These are phyloP conservation scores for Diphasiastrum complanatum DNA, from an alignment of 83 land plant species.

Conservation along the genomic window DNA sequence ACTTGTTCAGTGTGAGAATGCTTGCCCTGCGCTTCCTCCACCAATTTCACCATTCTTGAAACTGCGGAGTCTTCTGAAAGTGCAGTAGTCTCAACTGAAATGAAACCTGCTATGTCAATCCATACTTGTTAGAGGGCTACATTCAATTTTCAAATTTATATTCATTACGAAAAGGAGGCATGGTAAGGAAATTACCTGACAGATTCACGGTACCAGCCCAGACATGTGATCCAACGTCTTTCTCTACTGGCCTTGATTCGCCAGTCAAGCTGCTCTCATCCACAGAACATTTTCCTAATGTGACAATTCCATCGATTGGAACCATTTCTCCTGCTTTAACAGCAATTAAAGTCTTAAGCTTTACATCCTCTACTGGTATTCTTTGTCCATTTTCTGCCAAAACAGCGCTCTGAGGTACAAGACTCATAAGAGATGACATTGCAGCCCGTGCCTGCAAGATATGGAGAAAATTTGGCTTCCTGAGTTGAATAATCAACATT, in stretches of 20 bases:
- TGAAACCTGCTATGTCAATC: conserved; percentile 66
- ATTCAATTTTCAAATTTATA: neutral
- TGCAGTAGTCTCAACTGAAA: conserved; percentile 58
- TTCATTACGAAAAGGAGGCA: conserved; percentile 10
- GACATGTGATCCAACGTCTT: conserved; percentile 53
- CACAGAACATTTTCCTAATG: conserved; percentile 63
- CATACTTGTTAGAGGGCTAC: too few relatives aligned
- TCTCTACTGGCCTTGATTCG: conserved; percentile 72
- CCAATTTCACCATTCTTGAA: conserved; percentile 69
- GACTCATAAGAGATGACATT: conserved; percentile 61
- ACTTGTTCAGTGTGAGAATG: conserved; percentile 61
- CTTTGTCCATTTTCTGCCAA: conserved; percentile 55
- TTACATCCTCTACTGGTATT: conserved; percentile 59
- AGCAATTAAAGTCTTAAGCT: conserved; percentile 47
- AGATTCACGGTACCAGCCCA: conserved; percentile 88
- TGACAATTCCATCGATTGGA: conserved; percentile 79
- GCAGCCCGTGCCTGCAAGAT: conserved; percentile 59
- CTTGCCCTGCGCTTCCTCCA: conserved; percentile 81
- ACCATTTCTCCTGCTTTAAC: conserved; percentile 80
- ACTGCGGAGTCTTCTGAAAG: conserved; percentile 70
- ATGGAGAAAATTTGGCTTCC: neutral
- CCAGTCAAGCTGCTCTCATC: conserved; percentile 87
- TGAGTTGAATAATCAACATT: neutral
- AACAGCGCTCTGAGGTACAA: conserved; percentile 66
- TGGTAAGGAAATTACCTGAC: conserved; percentile 42